Percentiles rank a stretch among this genome's conserved stretches.
phyloP scores from a whole-genome alignment of 2,329 filamentous ascomycete species.

The Apiospora arundinis region DNA sequence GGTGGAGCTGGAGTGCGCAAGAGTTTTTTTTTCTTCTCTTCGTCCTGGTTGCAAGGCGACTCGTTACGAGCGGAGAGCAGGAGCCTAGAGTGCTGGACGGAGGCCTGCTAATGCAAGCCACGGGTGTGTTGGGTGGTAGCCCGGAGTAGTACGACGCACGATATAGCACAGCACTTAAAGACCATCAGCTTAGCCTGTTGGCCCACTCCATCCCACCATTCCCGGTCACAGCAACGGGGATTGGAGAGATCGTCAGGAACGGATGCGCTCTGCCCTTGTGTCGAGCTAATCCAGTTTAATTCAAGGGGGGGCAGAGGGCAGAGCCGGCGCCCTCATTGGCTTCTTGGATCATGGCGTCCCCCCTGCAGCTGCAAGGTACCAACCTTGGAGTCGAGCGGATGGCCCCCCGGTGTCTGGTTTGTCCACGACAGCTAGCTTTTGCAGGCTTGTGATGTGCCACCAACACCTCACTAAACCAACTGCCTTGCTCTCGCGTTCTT shows the following conservation, averaged over 20 bases:
- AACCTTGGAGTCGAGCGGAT: slow-evolving; percentile 16
- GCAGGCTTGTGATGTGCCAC: slow-evolving; percentile 15
- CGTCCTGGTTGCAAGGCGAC: background rate
- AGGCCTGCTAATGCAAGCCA: slow-evolving; percentile 17
- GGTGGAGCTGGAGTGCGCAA: slow-evolving; percentile 13
- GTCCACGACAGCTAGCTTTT: background rate
- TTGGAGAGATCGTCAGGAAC: slow-evolving; percentile 21
- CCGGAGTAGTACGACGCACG: slow-evolving; percentile 17
- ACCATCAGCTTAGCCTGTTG: background rate
- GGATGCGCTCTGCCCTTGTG: slow-evolving; percentile 19
- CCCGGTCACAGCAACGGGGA: slow-evolving; percentile 10
- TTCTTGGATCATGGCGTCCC: slow-evolving; percentile 6
- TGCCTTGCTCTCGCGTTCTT: background rate
- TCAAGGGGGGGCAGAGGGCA: background rate
- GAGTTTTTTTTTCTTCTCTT: background rate
- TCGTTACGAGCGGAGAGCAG: background rate
- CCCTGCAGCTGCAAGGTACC: slow-evolving; percentile 23
- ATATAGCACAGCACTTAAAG: slow-evolving; percentile 9
- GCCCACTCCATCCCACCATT: background rate
- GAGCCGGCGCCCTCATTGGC: background rate
- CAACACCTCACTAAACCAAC: slow-evolving; percentile 1
- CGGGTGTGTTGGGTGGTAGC: slow-evolving; percentile 12
- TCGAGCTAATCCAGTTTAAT: slow-evolving; percentile 19
- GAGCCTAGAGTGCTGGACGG: background rate
- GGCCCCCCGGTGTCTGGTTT: slow-evolving; percentile 16